phyloP scores from a whole-genome alignment of 192 early-diverging fungal genomes.

The Coemansia asiatica region DNA sequence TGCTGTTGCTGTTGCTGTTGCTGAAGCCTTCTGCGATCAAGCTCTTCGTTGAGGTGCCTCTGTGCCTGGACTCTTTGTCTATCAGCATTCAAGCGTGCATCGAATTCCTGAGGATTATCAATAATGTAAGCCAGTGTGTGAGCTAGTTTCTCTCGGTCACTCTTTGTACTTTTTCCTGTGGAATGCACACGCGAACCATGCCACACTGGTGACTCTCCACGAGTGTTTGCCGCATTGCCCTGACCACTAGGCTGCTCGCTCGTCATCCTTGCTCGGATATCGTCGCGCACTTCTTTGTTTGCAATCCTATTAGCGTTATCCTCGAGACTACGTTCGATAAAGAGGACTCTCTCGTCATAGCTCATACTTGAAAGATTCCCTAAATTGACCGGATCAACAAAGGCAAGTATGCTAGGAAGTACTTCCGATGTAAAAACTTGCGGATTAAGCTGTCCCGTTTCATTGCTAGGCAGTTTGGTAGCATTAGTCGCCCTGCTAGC shows the following conservation, averaged over 20 bases:
- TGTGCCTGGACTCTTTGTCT: not conserved
- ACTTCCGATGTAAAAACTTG: conserved; percentile 35
- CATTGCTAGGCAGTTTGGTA: not conserved
- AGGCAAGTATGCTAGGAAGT: not conserved
- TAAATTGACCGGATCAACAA: not conserved
- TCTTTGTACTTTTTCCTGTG: no score
- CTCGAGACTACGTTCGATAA: not conserved
- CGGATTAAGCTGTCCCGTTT: conserved; percentile 6
- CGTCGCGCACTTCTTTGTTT: not conserved
- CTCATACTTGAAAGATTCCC: no score
- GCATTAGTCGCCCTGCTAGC: not conserved
- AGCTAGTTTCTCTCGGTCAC: no score
- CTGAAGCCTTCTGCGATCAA: not conserved
- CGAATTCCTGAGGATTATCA: no score
- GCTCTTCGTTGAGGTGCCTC: not conserved
- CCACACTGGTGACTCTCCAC: no score
- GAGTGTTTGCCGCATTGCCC: no score
- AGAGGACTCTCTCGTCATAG: no score
- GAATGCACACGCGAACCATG: no score
- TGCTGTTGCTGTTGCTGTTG: not conserved
- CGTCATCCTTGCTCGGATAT: no score
- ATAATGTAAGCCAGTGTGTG: no score
- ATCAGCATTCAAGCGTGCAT: no score
- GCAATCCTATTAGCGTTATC: not conserved
- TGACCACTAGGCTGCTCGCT: no score